A percentile compares a stretch with the other conserved stretches of the same genome.
Conservation (phyloP, 73 alveolate genomes). For the Loxodes magnus region DNA sequence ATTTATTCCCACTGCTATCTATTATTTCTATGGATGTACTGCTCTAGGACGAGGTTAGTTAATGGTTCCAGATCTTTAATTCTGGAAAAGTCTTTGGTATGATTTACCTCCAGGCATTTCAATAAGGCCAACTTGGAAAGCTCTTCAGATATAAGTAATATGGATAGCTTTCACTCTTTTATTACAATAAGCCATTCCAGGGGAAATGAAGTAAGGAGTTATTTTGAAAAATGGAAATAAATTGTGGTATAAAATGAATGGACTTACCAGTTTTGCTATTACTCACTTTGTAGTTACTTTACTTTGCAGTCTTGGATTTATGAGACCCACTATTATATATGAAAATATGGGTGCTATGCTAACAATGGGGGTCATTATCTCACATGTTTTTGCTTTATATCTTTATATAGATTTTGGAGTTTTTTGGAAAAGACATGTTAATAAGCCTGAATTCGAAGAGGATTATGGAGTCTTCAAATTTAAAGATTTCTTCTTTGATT, state of each 20-base stretch:
- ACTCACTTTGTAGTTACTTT: constrained; percentile 13
- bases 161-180: constrained; percentile 19
- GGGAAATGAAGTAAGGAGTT: constrained; percentile 25
- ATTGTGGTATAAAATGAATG: constrained; percentile 24
- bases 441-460: constrained; percentile 9
- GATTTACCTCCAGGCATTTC: constrained; percentile 22
- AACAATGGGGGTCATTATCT: constrained; percentile 22
- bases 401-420: constrained; percentile 18
- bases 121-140: constrained; percentile 25
- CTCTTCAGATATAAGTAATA: constrained; percentile 11
- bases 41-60: constrained; percentile 18
- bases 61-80: constrained; percentile 13
- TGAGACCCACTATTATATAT: constrained; percentile 15
- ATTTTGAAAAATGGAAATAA: constrained; percentile 18
- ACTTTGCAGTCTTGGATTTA: constrained; percentile 9
- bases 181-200: constrained; percentile 12
- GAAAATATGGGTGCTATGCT: constrained; percentile 26
- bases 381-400: constrained; percentile 21
- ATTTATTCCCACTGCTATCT: constrained; percentile 24
- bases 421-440: constrained; percentile 18
- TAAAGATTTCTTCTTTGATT: constrained; percentile 22
- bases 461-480: not conserved
- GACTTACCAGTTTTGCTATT: constrained; percentile 11
- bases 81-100: constrained; percentile 15
- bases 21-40: constrained; percentile 23